Conservation (phyloP, 1,139 yeast genomes). For the Blastobotrys ciferrii region DNA sequence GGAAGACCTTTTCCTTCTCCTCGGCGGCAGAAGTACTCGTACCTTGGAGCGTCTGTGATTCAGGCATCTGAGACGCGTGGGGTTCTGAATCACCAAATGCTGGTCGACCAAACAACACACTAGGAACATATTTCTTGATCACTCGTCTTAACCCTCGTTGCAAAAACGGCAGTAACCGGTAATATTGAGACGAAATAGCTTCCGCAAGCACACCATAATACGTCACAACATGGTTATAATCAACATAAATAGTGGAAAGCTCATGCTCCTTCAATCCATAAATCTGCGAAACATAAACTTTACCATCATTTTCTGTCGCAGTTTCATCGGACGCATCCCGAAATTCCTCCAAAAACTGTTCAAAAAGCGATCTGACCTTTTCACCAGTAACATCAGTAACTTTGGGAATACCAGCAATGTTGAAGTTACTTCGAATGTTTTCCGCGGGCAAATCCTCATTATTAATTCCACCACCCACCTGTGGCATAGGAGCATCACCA, state of each 20-base stretch:
- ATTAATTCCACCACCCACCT: conserved; percentile 12
- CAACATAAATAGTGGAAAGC: conserved; percentile 75
- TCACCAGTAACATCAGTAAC: conserved; percentile 92
- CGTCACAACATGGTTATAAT: conserved; percentile 72
- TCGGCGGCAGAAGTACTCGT: conserved; percentile 34
- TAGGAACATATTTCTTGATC: conserved; percentile 75
- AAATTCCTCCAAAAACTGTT: conserved; percentile 72
- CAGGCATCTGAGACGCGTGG: conserved; percentile 13
- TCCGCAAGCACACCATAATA: conserved; percentile 77
- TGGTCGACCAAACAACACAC: conserved; percentile 49
- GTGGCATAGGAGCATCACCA: neutral
- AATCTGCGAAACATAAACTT: conserved; percentile 73
- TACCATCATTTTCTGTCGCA: conserved; percentile 45
- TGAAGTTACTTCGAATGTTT: conserved; percentile 8
- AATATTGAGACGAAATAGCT: conserved; percentile 88
- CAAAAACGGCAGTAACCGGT: conserved; percentile 85
- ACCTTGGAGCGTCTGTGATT: conserved; percentile 19
- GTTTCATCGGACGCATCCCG: conserved; percentile 38
- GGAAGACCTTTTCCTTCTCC: conserved; percentile 75
- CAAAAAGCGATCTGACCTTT: conserved; percentile 88
- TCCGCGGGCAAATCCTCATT: conserved; percentile 6
- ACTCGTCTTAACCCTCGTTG: conserved; percentile 71
- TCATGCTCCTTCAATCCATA: conserved; percentile 78
- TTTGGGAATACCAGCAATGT: conserved; percentile 55
- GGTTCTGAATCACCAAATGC: conserved; percentile 7